Evolutionary conservation across 176 grass and related monocot genomes (phyloP).

Genomic region (Poa annua): DNA sequence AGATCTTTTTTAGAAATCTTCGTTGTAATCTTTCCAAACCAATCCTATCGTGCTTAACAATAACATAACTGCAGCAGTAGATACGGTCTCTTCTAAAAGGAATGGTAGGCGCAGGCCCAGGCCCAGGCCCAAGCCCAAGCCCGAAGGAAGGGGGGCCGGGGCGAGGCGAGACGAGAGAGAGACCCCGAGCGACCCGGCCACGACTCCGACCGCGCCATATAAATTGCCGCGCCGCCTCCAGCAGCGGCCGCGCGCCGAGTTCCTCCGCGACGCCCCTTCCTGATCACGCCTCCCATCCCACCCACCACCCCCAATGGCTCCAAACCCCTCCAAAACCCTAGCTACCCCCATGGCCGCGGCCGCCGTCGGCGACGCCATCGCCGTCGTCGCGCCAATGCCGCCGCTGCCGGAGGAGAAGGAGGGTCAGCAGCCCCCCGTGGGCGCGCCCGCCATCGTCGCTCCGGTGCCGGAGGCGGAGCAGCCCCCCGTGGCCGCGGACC

Average conservation of each 20-base stretch:
- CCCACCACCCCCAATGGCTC: not conserved
- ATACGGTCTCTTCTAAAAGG: no score
- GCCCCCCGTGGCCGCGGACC: not conserved
- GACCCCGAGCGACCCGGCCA: not conserved
- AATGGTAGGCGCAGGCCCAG: no score
- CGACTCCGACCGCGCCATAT: constrained; percentile 15
- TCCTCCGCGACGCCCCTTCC: not conserved
- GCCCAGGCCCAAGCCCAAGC: no score
- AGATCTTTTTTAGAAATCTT: no score
- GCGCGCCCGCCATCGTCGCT: no score
- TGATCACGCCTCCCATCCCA: not conserved
- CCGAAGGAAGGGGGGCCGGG: not conserved
- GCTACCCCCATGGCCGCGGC: not conserved
- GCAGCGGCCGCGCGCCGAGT: not conserved
- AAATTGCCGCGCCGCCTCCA: constrained; percentile 2
- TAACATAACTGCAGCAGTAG: no score
- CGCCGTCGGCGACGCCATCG: not conserved
- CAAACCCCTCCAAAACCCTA: constrained; percentile 25
- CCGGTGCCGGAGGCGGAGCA: no score
- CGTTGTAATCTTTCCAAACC: no score
- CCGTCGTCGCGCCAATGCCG: not conserved
- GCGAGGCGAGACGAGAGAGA: not conserved
- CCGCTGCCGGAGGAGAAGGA: not conserved
- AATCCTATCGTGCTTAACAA: no score
- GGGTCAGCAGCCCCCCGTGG: not conserved